Percentiles rank a stretch among this genome's conserved stretches.
Evolutionary conservation across 2,329 filamentous ascomycete species (phyloP).

Genomic region (Monosporascus cannonballus): DNA sequence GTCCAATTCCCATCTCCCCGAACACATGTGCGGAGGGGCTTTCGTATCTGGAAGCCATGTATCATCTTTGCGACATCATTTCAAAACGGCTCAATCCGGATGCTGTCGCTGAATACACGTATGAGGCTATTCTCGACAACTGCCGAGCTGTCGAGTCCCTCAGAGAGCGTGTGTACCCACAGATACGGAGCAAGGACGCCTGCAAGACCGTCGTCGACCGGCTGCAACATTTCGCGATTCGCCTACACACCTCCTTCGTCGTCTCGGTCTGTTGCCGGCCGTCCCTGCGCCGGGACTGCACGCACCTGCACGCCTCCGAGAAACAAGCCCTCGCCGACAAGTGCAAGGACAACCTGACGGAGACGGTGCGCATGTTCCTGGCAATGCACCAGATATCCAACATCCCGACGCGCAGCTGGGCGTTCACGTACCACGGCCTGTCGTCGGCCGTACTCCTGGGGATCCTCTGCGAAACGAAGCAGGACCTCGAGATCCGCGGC

Average conservation of each 20-base stretch:
- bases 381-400: constrained; percentile 63
- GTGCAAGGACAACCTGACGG: constrained; percentile 57
- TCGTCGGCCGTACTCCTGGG: constrained; percentile 60
- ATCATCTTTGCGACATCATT: constrained; percentile 56
- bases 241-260: constrained; percentile 60
- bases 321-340: constrained; percentile 49
- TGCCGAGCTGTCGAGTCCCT: constrained; percentile 49
- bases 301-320: constrained; percentile 43
- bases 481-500: constrained; percentile 56
- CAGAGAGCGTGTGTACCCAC: constrained; percentile 40
- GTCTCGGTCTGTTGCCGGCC: constrained; percentile 60
- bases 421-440: constrained; percentile 61
- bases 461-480: constrained; percentile 57
- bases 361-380: constrained; percentile 63
- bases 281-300: constrained; percentile 49
- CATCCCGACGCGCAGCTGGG: constrained; percentile 62
- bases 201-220: constrained; percentile 59
- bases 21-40: constrained; percentile 40
- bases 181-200: constrained; percentile 53
- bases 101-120: constrained; percentile 41
- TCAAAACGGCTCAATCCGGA: constrained; percentile 52
- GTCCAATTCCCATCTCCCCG: constrained; percentile 43
- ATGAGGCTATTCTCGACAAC: constrained; percentile 50
- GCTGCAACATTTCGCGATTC: constrained; percentile 57
- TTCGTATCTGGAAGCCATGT: constrained; percentile 60